Conservation (phyloP, 2,329 filamentous ascomycete species). For the Claviceps sp. region DNA sequence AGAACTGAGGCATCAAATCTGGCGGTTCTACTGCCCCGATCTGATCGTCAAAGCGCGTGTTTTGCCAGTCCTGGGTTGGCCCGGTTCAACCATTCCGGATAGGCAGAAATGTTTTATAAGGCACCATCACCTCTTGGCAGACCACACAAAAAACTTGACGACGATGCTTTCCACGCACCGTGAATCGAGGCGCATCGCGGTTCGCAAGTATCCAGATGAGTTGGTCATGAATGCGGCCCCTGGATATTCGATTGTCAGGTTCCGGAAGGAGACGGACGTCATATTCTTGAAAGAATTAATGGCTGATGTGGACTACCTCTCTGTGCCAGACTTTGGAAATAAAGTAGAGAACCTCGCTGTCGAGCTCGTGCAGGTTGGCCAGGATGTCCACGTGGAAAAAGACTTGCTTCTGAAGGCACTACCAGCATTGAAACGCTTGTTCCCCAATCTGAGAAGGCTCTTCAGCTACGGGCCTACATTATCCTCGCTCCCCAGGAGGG, state of each 20-base stretch:
- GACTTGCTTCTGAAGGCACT: constrained; percentile 1
- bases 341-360: constrained; percentile 2
- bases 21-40: constrained; percentile 15
- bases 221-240: too few species aligned
- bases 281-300: too few species aligned
- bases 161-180: constrained; percentile 20
- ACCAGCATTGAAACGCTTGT: neutral
- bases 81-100: constrained; percentile 5
- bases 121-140: constrained; percentile 12
- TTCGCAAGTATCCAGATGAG: constrained; percentile 18
- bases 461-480: constrained; percentile 16
- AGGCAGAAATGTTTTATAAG: neutral
- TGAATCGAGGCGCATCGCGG: constrained; percentile 22
- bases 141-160: constrained; percentile 17
- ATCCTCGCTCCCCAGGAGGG: neutral
- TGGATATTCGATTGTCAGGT: too few species aligned
- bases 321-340: too few species aligned
- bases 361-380: neutral
- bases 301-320: too few species aligned
- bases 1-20: constrained; percentile 16
- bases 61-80: constrained; percentile 6
- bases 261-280: too few species aligned
- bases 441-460: constrained; percentile 4
- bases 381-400: neutral
- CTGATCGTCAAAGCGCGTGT: constrained; percentile 12